Evolutionary conservation across 176 grass and related monocot species (phyloP).

Genomic region (Triticum timopheevii): DNA sequence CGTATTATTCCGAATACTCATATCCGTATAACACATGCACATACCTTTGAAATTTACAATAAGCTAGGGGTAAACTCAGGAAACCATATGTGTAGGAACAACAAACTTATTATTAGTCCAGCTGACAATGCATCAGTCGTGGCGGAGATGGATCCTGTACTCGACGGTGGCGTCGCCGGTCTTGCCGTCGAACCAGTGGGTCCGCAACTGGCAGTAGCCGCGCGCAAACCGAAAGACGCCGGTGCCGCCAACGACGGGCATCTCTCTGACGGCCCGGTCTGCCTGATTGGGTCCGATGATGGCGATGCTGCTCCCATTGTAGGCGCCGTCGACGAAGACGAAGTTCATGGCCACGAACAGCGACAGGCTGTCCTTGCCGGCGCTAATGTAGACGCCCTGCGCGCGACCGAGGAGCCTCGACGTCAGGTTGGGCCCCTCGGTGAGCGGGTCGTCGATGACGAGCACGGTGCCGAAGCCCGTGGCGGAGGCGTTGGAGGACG

Average conservation of each 20-base stretch:
- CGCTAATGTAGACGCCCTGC: conserved; percentile 40
- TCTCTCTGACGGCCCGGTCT: conserved; percentile 27
- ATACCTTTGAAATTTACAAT: too few relatives aligned
- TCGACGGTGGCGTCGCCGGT: not conserved
- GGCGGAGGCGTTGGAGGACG: not conserved
- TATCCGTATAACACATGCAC: too few relatives aligned
- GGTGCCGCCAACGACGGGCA: conserved; percentile 49
- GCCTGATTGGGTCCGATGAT: conserved; percentile 46
- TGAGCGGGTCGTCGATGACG: conserved; percentile 52
- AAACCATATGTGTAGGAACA: too few relatives aligned
- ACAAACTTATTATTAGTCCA: too few relatives aligned
- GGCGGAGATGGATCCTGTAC: not conserved
- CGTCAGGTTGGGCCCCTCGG: conserved; percentile 22
- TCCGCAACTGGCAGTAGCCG: not conserved
- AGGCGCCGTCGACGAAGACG: conserved; percentile 31
- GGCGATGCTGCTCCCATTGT: conserved; percentile 44
- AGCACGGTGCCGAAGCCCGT: conserved; percentile 35
- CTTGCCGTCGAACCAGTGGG: not conserved
- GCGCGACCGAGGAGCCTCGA: conserved; percentile 26
- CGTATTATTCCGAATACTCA: too few relatives aligned
- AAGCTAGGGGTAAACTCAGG: too few relatives aligned
- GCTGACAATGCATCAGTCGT: not conserved
- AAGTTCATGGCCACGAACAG: conserved; percentile 53
- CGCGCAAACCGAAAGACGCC: not conserved
- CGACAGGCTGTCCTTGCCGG: conserved; percentile 20